phyloP scores from a whole-genome alignment of 2,329 filamentous ascomycete genomes.

The Huntiella abstrusa region DNA sequence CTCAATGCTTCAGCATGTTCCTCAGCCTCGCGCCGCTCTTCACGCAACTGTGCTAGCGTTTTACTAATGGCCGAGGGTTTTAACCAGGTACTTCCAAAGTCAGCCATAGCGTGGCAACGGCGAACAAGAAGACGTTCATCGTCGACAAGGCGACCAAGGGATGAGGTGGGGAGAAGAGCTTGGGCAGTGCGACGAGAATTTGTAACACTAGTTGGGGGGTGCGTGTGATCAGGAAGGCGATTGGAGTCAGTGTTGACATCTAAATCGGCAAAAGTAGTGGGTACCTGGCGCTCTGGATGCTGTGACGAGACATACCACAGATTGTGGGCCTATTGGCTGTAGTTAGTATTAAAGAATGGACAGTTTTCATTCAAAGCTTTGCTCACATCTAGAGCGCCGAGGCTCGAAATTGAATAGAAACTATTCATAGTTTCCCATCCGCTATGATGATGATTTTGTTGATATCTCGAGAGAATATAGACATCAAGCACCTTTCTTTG shows the following conservation, averaged over 20 bases:
- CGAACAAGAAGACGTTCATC: constrained; percentile 64
- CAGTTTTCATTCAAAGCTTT: neutral
- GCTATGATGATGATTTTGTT: no score
- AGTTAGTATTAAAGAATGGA: neutral
- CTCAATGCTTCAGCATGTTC: constrained; percentile 63
- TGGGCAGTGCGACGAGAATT: constrained; percentile 22
- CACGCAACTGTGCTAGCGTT: constrained; percentile 73
- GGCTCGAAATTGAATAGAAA: neutral
- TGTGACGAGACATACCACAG: constrained; percentile 55
- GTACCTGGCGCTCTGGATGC: constrained; percentile 23
- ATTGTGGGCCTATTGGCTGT: constrained; percentile 39
- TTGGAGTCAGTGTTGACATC: constrained; percentile 17
- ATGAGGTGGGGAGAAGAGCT: constrained; percentile 32
- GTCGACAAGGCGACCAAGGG: constrained; percentile 47
- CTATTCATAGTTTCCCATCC: no score
- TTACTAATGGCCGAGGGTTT: constrained; percentile 75
- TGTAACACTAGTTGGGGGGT: constrained; percentile 11
- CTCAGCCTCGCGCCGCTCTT: constrained; percentile 74
- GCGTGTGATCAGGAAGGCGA: constrained; percentile 15
- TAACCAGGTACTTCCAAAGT: constrained; percentile 81
- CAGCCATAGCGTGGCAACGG: constrained; percentile 63
- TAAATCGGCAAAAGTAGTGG: constrained; percentile 19
- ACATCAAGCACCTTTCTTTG: no score
- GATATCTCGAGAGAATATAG: no score
- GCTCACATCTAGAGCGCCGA: constrained; percentile 3